Conservation (phyloP, 176 grass and related monocot genomes). For the Oryza punctata region DNA sequence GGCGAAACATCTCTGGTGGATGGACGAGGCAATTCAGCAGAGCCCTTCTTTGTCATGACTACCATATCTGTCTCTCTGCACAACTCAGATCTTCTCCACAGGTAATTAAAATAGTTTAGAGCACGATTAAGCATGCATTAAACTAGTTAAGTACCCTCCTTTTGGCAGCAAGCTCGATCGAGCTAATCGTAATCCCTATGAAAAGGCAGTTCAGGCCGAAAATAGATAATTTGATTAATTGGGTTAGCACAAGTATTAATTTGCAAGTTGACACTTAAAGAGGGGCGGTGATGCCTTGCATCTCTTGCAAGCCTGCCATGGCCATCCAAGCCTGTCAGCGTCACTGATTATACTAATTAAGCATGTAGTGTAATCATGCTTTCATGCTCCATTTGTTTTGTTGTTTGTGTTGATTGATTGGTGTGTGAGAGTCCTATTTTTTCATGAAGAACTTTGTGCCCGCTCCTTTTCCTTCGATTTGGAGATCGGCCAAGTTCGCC, state of each 20-base stretch:
- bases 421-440: neutral
- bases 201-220: neutral
- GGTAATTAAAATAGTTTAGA: neutral
- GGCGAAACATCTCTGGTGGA: neutral
- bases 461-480: constrained; percentile 12
- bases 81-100: neutral
- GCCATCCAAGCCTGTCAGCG: constrained; percentile 11
- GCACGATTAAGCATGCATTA: neutral
- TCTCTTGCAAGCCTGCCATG: constrained; percentile 14
- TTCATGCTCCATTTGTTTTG: neutral
- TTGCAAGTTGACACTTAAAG: neutral
- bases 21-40: neutral
- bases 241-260: neutral
- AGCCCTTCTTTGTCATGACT: neutral
- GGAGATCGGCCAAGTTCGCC: neutral
- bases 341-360: constrained; percentile 7
- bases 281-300: neutral
- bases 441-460: neutral
- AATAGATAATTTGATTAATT: neutral
- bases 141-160: neutral
- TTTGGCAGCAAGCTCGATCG: constrained; percentile 6
- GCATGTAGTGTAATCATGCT: neutral
- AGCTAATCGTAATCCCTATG: neutral
- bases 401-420: neutral
- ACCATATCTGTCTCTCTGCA: constrained; percentile 4